phyloP scores from a whole-genome alignment of 176 grass and related monocot genomes.

The Aechmea fasciata region DNA sequence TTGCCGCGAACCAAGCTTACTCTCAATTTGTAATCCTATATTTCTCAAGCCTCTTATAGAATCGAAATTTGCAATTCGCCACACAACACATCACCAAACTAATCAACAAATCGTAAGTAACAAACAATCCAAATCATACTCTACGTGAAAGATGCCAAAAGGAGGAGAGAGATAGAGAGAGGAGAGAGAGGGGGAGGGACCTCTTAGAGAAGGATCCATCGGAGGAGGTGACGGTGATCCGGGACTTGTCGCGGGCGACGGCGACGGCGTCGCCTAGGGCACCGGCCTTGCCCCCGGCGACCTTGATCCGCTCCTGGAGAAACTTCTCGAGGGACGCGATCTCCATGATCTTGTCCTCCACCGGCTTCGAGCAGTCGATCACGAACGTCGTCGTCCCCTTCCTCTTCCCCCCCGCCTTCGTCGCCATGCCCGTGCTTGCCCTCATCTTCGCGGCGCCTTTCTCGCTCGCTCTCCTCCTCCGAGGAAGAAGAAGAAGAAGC shows the following conservation, averaged over 20 bases:
- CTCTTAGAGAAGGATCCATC: slow-evolving; percentile 80
- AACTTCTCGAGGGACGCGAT: slow-evolving; percentile 95
- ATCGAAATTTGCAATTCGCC: no score
- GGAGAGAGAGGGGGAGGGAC: neutral
- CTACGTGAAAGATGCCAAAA: neutral
- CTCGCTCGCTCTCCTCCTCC: neutral
- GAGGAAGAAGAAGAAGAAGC: neutral
- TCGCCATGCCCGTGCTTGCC: slow-evolving; percentile 16
- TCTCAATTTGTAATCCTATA: no score
- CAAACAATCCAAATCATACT: no score
- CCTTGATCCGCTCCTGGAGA: slow-evolving; percentile 90
- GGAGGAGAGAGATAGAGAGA: neutral
- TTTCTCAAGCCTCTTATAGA: no score
- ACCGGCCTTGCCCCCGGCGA: slow-evolving; percentile 83
- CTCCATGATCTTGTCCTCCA: slow-evolving; percentile 95
- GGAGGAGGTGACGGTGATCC: slow-evolving; percentile 79
- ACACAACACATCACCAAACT: no score
- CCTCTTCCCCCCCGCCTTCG: slow-evolving; percentile 52
- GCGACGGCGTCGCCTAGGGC: slow-evolving; percentile 64
- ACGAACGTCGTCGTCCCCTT: slow-evolving; percentile 63
- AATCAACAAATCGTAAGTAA: no score
- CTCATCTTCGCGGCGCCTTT: slow-evolving; percentile 35
- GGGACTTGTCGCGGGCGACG: slow-evolving; percentile 59
- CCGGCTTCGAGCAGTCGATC: slow-evolving; percentile 85
- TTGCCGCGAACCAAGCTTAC: no score